Percentiles rank a stretch among this genome's conserved stretches.
Evolutionary conservation across 1,284 basidiomycete species (phyloP).

Genomic region (Polyporus tsugae): DNA sequence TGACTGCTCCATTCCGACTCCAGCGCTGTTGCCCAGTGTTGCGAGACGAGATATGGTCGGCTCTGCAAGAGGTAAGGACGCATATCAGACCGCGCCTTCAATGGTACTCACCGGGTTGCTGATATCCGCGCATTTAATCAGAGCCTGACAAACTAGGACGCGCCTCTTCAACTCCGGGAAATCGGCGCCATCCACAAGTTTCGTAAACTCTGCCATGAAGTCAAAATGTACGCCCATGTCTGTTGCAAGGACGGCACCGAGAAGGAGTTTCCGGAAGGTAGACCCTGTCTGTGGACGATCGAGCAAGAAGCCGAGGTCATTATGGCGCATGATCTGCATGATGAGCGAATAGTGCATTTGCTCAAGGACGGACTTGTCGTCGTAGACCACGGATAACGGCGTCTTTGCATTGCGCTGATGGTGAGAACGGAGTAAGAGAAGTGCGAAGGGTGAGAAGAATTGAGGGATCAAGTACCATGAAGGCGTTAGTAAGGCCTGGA

Average conservation of each 20-base stretch:
- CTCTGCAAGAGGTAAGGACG: conserved; percentile 57
- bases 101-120: conserved; percentile 85
- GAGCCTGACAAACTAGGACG: conserved; percentile 84
- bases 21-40: conserved; percentile 90
- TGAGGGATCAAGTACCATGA: conserved; percentile 70
- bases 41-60: conserved; percentile 89
- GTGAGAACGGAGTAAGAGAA: conserved; percentile 13
- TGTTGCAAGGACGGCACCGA: conserved; percentile 86
- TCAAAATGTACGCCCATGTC: conserved; percentile 92
- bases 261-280: conserved; percentile 77
- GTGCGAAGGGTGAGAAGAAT: neutral
- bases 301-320: conserved; percentile 76
- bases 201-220: conserved; percentile 78
- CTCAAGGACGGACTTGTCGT: conserved; percentile 89
- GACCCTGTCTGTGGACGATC: conserved; percentile 59
- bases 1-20: conserved; percentile 92
- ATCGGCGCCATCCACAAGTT: conserved; percentile 52
- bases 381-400: conserved; percentile 87
- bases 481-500: conserved; percentile 90
- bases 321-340: conserved; percentile 81
- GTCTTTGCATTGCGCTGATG: conserved; percentile 89
- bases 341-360: conserved; percentile 92
- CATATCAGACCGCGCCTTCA: conserved; percentile 5
- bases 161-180: conserved; percentile 56
- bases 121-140: conserved; percentile 97